Conservation (phyloP, 2,329 filamentous ascomycete species). For the Pestalotiopsis sp. region DNA sequence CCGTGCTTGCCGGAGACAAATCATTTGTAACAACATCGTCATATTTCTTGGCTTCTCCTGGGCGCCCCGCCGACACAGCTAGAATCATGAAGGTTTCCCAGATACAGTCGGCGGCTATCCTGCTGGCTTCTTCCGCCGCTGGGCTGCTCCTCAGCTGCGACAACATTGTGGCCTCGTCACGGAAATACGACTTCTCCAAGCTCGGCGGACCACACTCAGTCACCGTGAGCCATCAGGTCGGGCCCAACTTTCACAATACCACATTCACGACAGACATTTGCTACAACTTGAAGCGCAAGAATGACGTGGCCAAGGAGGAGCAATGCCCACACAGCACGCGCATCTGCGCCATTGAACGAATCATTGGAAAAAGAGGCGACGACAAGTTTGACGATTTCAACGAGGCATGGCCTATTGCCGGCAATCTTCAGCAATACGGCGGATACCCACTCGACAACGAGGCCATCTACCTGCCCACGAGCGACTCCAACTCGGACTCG, state of each 20-base stretch:
- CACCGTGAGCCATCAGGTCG: conserved; percentile 57
- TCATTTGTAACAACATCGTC: not conserved
- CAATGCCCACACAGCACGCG: conserved; percentile 72
- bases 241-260: conserved; percentile 65
- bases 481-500: conserved; percentile 64
- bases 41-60: not conserved
- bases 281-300: conserved; percentile 63
- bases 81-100: conserved; percentile 41
- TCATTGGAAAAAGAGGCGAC: conserved; percentile 47
- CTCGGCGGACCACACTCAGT: conserved; percentile 72
- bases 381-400: conserved; percentile 48
- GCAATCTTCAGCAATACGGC: conserved; percentile 63
- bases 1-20: not conserved
- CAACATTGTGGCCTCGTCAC: conserved; percentile 59
- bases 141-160: conserved; percentile 61
- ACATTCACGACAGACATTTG: conserved; percentile 85
- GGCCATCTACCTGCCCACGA: conserved; percentile 66
- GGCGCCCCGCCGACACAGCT: not conserved
- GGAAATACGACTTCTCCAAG: conserved; percentile 64
- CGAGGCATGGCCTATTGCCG: conserved; percentile 73
- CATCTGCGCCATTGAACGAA: conserved; percentile 77
- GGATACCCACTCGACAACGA: conserved; percentile 66
- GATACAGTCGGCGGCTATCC: conserved; percentile 33
- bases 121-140: conserved; percentile 37
- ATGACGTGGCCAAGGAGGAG: conserved; percentile 54